Base-by-base conservation (phyloP, 1,284 basidiomycete genomes). In the Termitomyces sp. region DNA sequence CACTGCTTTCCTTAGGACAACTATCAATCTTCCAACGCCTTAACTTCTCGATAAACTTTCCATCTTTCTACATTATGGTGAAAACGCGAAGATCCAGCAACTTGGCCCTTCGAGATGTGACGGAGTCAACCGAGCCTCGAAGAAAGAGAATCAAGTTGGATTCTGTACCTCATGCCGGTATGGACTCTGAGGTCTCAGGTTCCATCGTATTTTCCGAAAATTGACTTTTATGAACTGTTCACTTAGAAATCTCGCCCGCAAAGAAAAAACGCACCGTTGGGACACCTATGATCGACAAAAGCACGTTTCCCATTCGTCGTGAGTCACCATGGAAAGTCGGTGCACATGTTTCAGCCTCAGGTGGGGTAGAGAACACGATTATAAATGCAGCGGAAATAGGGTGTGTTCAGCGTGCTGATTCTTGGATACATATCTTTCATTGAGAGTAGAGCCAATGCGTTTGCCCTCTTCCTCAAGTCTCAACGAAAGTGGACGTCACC, bases 401-500 rank as follows among this genome's bases (percentile, higher is more conserved):
- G 86, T 88, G 60, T 43, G 74, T 69, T 28, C 13, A 36, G 21
- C 1, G 17, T 9, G 43, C 39, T 49, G 5, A n/a, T 28, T 17
- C 19, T 30, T 45, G 7, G 19, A 10, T 46, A 34, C n/a, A 17
- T 50, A 8, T 45, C 8, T 50, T 53, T 24, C 15, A 39, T 12
- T 17, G 6, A 8, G 21, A 19, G 8, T 57, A 90, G 92, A 1
- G 91, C 89, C 4, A 90, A 87, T 57, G 83, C 90, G 1, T 88
- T 94, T 61, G 91, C 89, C 0, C 74, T 94, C 19, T 95, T 94
- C 63, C 71, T 93, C 39, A 94, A 93, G 70, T 88, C 86, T 0
- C 91, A 94, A 61, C 76, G 89, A 39, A 86, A 86, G 68, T 94
- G 92, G 91, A 74, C 70, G 21, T 85, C 85, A 2, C 81, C 84